phyloP scores from a whole-genome alignment of 148 eudicot genomes.

The Rhododendron kiyosumense region DNA sequence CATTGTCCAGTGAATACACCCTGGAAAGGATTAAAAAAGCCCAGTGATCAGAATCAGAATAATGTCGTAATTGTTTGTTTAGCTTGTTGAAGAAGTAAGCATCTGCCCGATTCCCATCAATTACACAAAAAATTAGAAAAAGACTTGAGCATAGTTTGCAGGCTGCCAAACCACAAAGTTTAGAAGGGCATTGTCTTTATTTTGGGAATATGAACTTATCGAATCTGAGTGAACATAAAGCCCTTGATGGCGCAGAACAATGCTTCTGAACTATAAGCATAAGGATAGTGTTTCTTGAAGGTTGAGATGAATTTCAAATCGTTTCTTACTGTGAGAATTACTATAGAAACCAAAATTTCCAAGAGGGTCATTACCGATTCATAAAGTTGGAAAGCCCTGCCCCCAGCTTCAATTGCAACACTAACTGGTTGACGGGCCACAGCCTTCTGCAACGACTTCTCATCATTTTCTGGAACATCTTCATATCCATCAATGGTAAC shows the following conservation, averaged over 20 bases:
- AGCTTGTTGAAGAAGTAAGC: neutral
- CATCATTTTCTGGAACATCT: slow-evolving; percentile 67
- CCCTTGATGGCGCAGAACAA: neutral
- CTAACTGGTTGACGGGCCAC: slow-evolving; percentile 74
- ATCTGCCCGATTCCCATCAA: neutral
- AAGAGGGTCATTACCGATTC: slow-evolving; percentile 39
- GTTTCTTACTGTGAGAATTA: neutral
- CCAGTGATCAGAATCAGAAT: neutral
- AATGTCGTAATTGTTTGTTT: neutral
- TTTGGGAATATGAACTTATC: neutral
- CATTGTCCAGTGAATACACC: slow-evolving; percentile 77
- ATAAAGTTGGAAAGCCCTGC: slow-evolving; percentile 70
- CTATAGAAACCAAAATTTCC: neutral
- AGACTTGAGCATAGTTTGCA: neutral
- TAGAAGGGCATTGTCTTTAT: neutral
- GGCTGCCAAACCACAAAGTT: neutral
- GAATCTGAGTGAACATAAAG: neutral
- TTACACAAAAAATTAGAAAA: neutral
- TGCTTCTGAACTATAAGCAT: neutral
- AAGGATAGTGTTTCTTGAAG: neutral
- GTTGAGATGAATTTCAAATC: neutral
- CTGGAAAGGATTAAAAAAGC: slow-evolving; percentile 21
- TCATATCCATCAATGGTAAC: slow-evolving; percentile 73
- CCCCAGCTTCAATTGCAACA: slow-evolving; percentile 84
- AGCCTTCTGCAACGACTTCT: slow-evolving; percentile 68